Evolutionary conservation across 192 early-diverging fungal species (phyloP).

Genomic region (Chytriomyces sp.): DNA sequence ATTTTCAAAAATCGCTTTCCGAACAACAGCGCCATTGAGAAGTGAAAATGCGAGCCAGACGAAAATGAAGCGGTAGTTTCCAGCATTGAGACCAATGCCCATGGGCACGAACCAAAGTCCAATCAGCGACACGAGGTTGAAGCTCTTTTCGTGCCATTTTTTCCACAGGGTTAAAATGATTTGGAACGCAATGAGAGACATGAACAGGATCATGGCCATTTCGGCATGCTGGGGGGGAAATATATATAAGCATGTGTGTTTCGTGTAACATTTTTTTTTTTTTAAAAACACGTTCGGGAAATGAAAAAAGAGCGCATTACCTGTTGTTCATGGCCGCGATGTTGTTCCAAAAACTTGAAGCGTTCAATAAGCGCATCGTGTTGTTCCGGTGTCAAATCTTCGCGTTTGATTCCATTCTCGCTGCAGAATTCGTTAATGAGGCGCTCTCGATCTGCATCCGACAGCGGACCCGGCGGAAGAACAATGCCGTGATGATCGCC

Average conservation of each 20-base stretch:
- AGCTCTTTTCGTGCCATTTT: slow-evolving; percentile 45
- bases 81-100: slow-evolving; percentile 44
- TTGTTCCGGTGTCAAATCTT: slow-evolving; percentile 18
- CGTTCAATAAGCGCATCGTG: slow-evolving; percentile 33
- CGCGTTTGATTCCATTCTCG: slow-evolving; percentile 9
- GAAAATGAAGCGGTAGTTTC: slow-evolving; percentile 48
- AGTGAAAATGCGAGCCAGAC: slow-evolving; percentile 52
- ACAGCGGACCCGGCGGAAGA: neutral
- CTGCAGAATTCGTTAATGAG: slow-evolving; percentile 22
- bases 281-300: neutral
- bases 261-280: neutral
- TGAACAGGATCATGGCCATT: slow-evolving; percentile 59
- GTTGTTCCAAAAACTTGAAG: slow-evolving; percentile 33
- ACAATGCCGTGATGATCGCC: slow-evolving; percentile 1
- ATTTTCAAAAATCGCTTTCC: slow-evolving; percentile 42
- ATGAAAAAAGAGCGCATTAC: neutral
- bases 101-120: slow-evolving; percentile 55
- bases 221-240: slow-evolving; percentile 42
- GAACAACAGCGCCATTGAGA: slow-evolving; percentile 47
- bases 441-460: slow-evolving; percentile 25
- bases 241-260: neutral
- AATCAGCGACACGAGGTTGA: slow-evolving; percentile 51
- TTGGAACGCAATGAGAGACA: slow-evolving; percentile 51
- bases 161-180: slow-evolving; percentile 56
- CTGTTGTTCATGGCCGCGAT: slow-evolving; percentile 31